Evolutionary conservation across 2,329 filamentous ascomycete species (phyloP).

Genomic region (Pseudocercospora ulei): DNA sequence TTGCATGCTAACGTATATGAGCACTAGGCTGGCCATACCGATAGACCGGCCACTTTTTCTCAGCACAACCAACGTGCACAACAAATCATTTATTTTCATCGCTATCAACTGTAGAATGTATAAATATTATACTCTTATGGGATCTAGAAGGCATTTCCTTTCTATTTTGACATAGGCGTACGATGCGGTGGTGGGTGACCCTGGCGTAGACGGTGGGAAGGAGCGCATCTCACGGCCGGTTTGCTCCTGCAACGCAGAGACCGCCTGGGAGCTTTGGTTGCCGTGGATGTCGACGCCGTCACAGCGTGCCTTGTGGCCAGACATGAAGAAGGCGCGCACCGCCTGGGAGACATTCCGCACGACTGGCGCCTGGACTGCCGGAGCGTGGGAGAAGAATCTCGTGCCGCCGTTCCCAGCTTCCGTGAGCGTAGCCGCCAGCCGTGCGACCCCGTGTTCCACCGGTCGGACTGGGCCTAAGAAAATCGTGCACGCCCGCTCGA

Average conservation of each 20-base stretch:
- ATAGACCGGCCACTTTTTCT: too few species aligned
- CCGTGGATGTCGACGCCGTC: conserved; percentile 64
- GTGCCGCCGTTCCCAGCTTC: conserved; percentile 55
- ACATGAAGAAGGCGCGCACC: conserved; percentile 83
- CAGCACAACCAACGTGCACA: too few species aligned
- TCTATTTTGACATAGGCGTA: too few species aligned
- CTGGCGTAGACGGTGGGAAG: conserved; percentile 51
- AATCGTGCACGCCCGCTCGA: conserved; percentile 73
- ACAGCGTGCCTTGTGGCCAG: conserved; percentile 77
- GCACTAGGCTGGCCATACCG: too few species aligned
- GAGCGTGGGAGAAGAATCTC: conserved; percentile 82
- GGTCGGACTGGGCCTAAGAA: conserved; percentile 78
- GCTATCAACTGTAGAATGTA: too few species aligned
- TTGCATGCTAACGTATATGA: too few species aligned
- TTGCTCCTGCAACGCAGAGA: conserved; percentile 67
- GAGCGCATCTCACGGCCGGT: conserved; percentile 57
- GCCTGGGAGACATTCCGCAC: conserved; percentile 92
- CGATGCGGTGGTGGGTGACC: too few species aligned
- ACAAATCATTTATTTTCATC: too few species aligned
- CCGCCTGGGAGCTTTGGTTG: conserved; percentile 66
- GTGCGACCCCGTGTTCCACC: conserved; percentile 75
- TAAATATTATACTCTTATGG: too few species aligned
- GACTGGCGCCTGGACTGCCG: conserved; percentile 76
- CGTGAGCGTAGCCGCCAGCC: conserved; percentile 76
- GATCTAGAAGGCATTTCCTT: too few species aligned